These are phyloP conservation scores for Piromyces sp. DNA, from an alignment of 192 early-diverging fungal species.

Conservation along the genomic window DNA sequence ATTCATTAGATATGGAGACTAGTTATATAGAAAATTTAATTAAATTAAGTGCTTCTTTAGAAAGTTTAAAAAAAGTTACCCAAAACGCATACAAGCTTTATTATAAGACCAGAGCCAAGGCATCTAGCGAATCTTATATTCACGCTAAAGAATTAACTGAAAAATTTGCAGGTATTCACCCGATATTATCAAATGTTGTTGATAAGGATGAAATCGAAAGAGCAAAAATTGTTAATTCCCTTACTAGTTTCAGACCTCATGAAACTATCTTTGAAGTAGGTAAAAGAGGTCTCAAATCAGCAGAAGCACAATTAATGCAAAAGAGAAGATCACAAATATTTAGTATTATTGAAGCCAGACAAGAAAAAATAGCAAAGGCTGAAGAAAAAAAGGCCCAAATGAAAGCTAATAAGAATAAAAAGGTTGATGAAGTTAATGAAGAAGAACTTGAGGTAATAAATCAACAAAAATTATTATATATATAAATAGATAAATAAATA, in stretches of 20 bases:
- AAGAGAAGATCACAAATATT: conserved; percentile 11
- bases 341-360: conserved; percentile 3
- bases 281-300: conserved; percentile 58
- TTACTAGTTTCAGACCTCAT: conserved; percentile 64
- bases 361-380: conserved; percentile 16
- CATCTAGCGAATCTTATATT: conserved; percentile 69
- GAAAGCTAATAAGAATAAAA: not conserved
- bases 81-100: conserved; percentile 79
- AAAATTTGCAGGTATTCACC: conserved; percentile 54
- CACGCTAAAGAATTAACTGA: conserved; percentile 68
- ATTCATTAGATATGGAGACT: conserved; percentile 45
- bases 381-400: conserved; percentile 1
- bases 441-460: conserved; percentile 4
- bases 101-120: conserved; percentile 56
- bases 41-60: conserved; percentile 37
- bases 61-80: conserved; percentile 43
- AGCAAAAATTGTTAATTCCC: conserved; percentile 46
- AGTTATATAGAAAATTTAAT: conserved; percentile 55
- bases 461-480: conserved; percentile 1
- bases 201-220: conserved; percentile 41
- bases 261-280: conserved; percentile 94
- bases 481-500: too few species aligned
- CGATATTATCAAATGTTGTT: conserved; percentile 32
- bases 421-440: conserved; percentile 10
- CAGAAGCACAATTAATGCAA: conserved; percentile 33